phyloP scores from a whole-genome alignment of 768 basidiomycete species.

The Suillus brevipes region DNA sequence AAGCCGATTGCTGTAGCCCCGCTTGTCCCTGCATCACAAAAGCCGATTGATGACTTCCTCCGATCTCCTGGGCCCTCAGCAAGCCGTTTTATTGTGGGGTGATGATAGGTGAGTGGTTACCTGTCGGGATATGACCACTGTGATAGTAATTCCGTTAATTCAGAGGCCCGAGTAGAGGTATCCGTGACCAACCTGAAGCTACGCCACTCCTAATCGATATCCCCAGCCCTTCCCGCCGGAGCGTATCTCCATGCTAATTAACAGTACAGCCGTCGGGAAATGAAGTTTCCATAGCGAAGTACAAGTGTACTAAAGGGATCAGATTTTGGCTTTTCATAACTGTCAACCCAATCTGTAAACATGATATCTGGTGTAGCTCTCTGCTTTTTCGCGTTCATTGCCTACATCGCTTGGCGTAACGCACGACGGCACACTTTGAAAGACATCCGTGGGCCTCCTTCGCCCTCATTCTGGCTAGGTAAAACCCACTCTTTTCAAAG shows the following conservation, averaged over 20 bases:
- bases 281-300: background rate
- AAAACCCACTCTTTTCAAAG: background rate
- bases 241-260: background rate
- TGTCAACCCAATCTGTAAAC: background rate
- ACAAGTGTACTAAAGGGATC: background rate
- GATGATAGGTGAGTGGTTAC: background rate
- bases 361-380: slow-evolving; percentile 7
- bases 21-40: too few relatives aligned
- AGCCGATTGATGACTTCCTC: background rate
- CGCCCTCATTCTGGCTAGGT: slow-evolving; percentile 11
- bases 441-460: slow-evolving; percentile 13
- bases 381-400: background rate
- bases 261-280: background rate
- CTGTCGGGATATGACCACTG: background rate
- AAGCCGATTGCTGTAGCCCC: too few relatives aligned
- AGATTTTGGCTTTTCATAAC: background rate
- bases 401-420: slow-evolving; percentile 9
- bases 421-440: slow-evolving; percentile 4
- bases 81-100: background rate
- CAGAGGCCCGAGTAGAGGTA: background rate
- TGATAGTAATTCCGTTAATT: background rate
- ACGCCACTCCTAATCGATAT: too few relatives aligned
- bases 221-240: background rate
- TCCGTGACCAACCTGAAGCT: background rate
- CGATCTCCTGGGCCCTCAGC: too few relatives aligned